Conservation (phyloP, 2,329 filamentous ascomycete species). For the Hymenotorrendiella dingleyae region DNA sequence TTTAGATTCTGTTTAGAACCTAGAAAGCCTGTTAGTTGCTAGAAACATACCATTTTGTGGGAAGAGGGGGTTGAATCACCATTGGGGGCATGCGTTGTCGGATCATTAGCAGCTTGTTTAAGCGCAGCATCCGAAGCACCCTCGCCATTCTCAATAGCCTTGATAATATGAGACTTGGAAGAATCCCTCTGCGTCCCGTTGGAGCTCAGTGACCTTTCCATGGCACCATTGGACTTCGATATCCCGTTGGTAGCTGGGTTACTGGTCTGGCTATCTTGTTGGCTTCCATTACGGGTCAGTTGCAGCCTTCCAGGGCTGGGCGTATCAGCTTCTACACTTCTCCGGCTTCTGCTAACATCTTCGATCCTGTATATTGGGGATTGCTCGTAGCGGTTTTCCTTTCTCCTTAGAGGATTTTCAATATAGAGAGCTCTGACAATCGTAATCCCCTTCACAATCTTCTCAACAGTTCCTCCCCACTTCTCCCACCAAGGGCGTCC, state of each 20-base stretch:
- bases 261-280: conserved; percentile 8
- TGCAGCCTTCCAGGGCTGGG: conserved; percentile 13
- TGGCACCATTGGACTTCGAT: conserved; percentile 4
- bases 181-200: background rate
- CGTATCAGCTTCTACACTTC: conserved; percentile 16
- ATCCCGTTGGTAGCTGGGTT: conserved; percentile 5
- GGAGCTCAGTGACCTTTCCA: conserved; percentile 1
- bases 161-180: background rate
- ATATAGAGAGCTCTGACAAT: conserved; percentile 65
- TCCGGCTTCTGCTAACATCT: conserved; percentile 24
- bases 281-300: conserved; percentile 9
- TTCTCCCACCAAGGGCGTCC: conserved; percentile 84
- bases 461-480: conserved; percentile 63
- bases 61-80: background rate
- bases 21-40: background rate
- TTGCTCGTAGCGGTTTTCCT: conserved; percentile 23
- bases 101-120: conserved; percentile 25
- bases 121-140: conserved; percentile 21
- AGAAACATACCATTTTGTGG: conserved; percentile 6
- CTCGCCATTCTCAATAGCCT: conserved; percentile 1
- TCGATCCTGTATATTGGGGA: conserved; percentile 20
- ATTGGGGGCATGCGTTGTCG: conserved; percentile 20
- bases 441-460: conserved; percentile 68
- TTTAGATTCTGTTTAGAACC: conserved; percentile 9
- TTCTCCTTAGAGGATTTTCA: conserved; percentile 53